A percentile compares a stretch with the other conserved stretches of the same genome.
Conservation (phyloP, 1,284 basidiomycete species). For the Mycena citricolor region DNA sequence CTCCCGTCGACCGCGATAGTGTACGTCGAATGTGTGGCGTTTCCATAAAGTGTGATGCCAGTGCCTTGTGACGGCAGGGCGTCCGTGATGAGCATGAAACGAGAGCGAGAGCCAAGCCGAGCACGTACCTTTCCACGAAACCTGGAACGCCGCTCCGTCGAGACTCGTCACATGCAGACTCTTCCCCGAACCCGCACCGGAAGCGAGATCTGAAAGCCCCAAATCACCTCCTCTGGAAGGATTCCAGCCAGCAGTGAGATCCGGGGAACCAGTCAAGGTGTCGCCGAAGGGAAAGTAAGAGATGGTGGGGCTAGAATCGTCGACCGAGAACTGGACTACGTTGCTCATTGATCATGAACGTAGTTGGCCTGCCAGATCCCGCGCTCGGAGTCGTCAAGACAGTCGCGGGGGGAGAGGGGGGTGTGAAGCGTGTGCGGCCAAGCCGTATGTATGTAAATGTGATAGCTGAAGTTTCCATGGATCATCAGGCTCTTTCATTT, state of each 20-base stretch:
- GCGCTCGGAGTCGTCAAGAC: slow-evolving; percentile 15
- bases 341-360: slow-evolving; percentile 53
- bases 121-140: slow-evolving; percentile 61
- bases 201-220: slow-evolving; percentile 42
- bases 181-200: slow-evolving; percentile 52
- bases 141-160: slow-evolving; percentile 52
- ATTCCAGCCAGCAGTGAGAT: slow-evolving; percentile 63
- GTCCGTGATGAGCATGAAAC: slow-evolving; percentile 9
- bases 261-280: slow-evolving; percentile 43
- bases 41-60: slow-evolving; percentile 52
- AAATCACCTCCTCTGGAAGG: slow-evolving; percentile 53
- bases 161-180: slow-evolving; percentile 60
- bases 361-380: slow-evolving; percentile 11
- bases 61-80: slow-evolving; percentile 41
- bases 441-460: no score
- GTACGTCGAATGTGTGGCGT: slow-evolving; percentile 43
- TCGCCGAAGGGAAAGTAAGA: slow-evolving; percentile 59
- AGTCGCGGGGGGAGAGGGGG: no score
- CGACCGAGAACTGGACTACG: slow-evolving; percentile 51
- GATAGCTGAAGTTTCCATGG: no score
- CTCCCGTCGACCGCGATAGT: slow-evolving; percentile 47
- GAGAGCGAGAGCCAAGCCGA: no score
- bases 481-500: no score
- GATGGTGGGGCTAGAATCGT: slow-evolving; percentile 67
- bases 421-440: no score